Evolutionary conservation across 352 stramenopile genomes (phyloP).

Genomic region (Phytophthora pseudosyringae): DNA sequence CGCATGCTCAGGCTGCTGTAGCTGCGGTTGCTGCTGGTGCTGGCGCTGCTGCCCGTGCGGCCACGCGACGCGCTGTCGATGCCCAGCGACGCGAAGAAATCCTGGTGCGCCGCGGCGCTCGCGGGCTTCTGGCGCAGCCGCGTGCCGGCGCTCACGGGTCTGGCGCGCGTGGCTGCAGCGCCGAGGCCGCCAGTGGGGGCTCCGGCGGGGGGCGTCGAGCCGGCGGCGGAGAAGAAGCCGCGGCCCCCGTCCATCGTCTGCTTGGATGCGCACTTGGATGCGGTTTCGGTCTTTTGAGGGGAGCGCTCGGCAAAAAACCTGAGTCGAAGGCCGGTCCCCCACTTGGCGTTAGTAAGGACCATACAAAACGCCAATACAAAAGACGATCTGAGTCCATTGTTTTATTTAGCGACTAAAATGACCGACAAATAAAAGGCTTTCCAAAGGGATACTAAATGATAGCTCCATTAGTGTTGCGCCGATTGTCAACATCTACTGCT

Average conservation of each 20-base stretch:
- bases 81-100: constrained; percentile 67
- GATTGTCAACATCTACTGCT: too few relatives aligned
- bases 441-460: too few relatives aligned
- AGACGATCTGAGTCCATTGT: too few relatives aligned
- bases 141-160: constrained; percentile 62
- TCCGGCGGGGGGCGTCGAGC: background rate
- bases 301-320: background rate
- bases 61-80: constrained; percentile 36
- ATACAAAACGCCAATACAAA: too few relatives aligned
- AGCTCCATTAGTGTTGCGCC: too few relatives aligned
- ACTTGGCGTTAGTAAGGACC: too few relatives aligned
- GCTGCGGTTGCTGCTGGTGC: constrained; percentile 42
- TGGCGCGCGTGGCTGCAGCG: constrained; percentile 24
- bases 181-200: background rate
- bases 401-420: too few relatives aligned
- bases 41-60: constrained; percentile 31
- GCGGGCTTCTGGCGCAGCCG: constrained; percentile 65
- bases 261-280: constrained; percentile 29
- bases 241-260: constrained; percentile 40
- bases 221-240: constrained; percentile 33
- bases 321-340: too few relatives aligned
- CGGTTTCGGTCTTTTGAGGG: constrained; percentile 36
- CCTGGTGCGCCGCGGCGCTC: constrained; percentile 36
- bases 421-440: too few relatives aligned
- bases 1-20: constrained; percentile 39